A percentile compares a stretch with the other conserved stretches of the same genome.
These are phyloP conservation scores for Wickerhamomyces hampshirensis DNA, from an alignment of 805 yeast genomes.

Conservation along the genomic window DNA sequence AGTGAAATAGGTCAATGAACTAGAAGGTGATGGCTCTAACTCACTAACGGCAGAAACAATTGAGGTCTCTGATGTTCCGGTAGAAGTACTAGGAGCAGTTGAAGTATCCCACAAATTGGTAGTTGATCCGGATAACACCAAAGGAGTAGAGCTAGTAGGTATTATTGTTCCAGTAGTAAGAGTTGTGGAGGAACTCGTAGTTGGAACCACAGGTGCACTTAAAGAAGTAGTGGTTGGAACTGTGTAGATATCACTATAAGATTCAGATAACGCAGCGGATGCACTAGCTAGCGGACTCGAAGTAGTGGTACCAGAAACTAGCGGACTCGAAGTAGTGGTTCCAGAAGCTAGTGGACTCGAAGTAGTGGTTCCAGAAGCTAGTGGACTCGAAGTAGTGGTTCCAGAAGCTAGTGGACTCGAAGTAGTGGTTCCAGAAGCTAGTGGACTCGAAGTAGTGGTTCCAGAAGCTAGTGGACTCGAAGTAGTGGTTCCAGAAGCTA, in stretches of 20 bases:
- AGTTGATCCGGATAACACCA: no score
- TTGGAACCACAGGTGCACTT: slow-evolving; percentile 7
- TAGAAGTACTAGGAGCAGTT: not conserved
- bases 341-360: slow-evolving; percentile 1
- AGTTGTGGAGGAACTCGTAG: not conserved
- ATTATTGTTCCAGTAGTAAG: not conserved
- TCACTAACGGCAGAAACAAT: no score
- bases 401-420: slow-evolving; percentile 1
- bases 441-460: not conserved
- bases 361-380: slow-evolving; percentile 2
- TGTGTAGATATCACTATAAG: slow-evolving; percentile 1
- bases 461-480: not conserved
- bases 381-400: not conserved
- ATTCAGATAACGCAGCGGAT: not conserved
- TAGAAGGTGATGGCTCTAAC: no score
- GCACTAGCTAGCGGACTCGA: slow-evolving; percentile 1
- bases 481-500: slow-evolving; percentile 1
- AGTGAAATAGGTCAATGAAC: not conserved
- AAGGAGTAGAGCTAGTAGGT: no score
- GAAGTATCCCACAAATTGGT: slow-evolving; percentile 1
- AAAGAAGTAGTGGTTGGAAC: slow-evolving; percentile 6
- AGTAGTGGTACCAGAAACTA: not conserved
- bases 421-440: slow-evolving; percentile 2
- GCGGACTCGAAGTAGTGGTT: slow-evolving; percentile 4
- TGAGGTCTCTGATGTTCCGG: no score